phyloP scores from a whole-genome alignment of 768 basidiomycete genomes.

The Lactarius deliciosus region DNA sequence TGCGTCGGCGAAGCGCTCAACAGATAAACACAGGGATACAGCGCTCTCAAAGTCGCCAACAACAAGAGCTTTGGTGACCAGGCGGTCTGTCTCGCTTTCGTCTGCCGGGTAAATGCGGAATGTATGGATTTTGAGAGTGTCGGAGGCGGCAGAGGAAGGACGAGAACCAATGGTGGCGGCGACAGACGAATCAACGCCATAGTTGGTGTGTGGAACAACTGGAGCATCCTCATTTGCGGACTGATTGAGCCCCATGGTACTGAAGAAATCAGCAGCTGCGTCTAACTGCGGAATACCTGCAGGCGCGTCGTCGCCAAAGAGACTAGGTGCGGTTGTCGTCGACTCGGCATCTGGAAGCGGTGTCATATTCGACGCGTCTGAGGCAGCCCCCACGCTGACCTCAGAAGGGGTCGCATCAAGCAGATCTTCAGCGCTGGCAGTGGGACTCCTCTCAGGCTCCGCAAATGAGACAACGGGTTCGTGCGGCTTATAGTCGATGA shows the following conservation, averaged over 20 bases:
- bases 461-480: conserved; percentile 84
- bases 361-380: conserved; percentile 56
- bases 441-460: conserved; percentile 60
- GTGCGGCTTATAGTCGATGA: conserved; percentile 47
- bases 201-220: conserved; percentile 78
- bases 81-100: conserved; percentile 81
- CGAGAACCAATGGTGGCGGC: conserved; percentile 95
- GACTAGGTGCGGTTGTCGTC: conserved; percentile 80
- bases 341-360: conserved; percentile 70
- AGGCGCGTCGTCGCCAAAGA: conserved; percentile 77
- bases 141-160: conserved; percentile 77
- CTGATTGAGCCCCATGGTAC: conserved; percentile 60
- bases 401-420: conserved; percentile 74
- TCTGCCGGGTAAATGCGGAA: conserved; percentile 90
- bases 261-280: conserved; percentile 86
- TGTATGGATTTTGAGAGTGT: conserved; percentile 69
- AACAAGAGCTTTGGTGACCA: conserved; percentile 91
- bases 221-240: conserved; percentile 41
- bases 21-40: conserved; percentile 85
- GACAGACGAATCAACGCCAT: conserved; percentile 82
- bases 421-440: conserved; percentile 43
- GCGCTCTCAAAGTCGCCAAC: conserved; percentile 95
- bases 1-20: conserved; percentile 91
- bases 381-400: conserved; percentile 60
- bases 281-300: conserved; percentile 65